phyloP scores from a whole-genome alignment of 768 basidiomycete species.

The Hericium erinaceus region DNA sequence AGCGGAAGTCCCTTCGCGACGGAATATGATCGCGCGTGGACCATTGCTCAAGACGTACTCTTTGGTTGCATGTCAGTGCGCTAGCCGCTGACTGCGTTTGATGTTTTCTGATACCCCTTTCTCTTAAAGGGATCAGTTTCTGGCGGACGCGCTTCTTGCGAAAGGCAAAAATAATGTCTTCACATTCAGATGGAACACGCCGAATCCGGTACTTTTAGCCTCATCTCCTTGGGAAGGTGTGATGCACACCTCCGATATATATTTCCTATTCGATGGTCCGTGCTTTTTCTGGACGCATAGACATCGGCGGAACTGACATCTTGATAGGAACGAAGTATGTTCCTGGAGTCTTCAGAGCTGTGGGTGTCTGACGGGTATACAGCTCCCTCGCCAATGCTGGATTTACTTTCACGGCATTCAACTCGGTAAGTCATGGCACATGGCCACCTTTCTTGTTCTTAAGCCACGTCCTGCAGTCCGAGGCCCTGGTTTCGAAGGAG shows the following conservation, averaged over 20 bases:
- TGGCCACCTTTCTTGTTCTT: too few relatives aligned
- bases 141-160: background rate
- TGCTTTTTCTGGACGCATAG: background rate
- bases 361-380: too few relatives aligned
- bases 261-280: conserved; percentile 33
- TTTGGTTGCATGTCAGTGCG: conserved; percentile 34
- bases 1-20: conserved; percentile 29
- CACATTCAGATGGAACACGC: conserved; percentile 31
- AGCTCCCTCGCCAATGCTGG: too few relatives aligned
- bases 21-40: conserved; percentile 31
- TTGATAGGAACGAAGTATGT: background rate
- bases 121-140: background rate
- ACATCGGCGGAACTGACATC: background rate
- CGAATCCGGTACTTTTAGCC: conserved; percentile 30
- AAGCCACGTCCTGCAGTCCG: conserved; percentile 22
- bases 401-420: too few relatives aligned
- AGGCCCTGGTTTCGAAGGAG: conserved; percentile 27
- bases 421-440: too few relatives aligned
- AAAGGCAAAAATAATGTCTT: background rate
- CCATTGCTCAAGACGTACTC: conserved; percentile 32
- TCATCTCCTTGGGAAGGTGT: conserved; percentile 28
- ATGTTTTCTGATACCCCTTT: background rate
- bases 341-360: too few relatives aligned
- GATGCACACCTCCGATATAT: conserved; percentile 36
- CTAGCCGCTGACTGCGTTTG: conserved; percentile 4